These are phyloP conservation scores for Pyrus pyrifolia DNA, from an alignment of 306 rosid species.

Conservation along the genomic window DNA sequence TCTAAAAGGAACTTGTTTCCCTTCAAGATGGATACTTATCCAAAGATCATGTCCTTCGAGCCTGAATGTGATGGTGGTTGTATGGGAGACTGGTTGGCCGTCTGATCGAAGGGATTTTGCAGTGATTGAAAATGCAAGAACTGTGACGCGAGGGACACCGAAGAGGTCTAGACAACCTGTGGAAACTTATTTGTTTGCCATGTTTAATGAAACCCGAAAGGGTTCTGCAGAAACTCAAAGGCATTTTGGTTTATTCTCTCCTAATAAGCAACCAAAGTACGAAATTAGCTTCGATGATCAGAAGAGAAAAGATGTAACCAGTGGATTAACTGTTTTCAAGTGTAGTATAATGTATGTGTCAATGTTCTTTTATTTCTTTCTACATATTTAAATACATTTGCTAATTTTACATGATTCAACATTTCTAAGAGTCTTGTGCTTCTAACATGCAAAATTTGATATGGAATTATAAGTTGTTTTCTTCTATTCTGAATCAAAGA, in stretches of 20 bases:
- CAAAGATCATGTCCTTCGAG: too few species aligned
- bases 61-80: background rate
- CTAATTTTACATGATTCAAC: background rate
- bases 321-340: background rate
- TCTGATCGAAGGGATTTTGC: background rate
- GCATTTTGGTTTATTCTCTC: conserved; percentile 34
- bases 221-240: conserved; percentile 1
- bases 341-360: background rate
- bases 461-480: background rate
- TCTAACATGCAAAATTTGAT: background rate
- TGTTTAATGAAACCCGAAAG: conserved; percentile 41
- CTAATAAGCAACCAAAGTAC: conserved; percentile 33
- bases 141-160: background rate
- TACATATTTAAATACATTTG: background rate
- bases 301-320: background rate
- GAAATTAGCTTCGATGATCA: conserved; percentile 15
- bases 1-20: too few species aligned
- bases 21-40: too few species aligned
- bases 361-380: background rate
- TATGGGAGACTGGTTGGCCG: background rate
- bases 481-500: too few species aligned
- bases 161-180: conserved; percentile 12
- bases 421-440: background rate
- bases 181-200: conserved; percentile 33
- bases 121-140: background rate